phyloP scores from a whole-genome alignment of 345 rosid genomes.

The Psidium guajava region DNA sequence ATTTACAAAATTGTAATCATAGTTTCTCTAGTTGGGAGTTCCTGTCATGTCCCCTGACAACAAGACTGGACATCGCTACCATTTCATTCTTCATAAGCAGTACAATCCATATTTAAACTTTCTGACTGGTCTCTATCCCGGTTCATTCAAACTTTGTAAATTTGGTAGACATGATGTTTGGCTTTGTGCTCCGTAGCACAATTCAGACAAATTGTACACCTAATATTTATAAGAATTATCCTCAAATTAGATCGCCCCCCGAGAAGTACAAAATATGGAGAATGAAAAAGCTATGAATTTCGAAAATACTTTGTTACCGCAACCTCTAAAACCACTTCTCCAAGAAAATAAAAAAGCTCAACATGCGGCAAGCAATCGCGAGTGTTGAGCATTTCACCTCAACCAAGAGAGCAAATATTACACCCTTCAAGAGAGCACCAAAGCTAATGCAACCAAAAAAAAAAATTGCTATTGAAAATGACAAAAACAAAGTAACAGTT shows the following conservation, averaged over 20 bases:
- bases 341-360: neutral
- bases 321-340: neutral
- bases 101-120: neutral
- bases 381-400: neutral
- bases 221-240: neutral
- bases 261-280: neutral
- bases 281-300: neutral
- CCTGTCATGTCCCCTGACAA: neutral
- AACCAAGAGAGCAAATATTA: neutral
- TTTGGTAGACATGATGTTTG: neutral
- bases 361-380: neutral
- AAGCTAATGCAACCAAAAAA: neutral
- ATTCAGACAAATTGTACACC: neutral
- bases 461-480: neutral
- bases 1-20: neutral
- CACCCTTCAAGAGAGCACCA: neutral
- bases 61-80: neutral
- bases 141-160: neutral
- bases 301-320: neutral
- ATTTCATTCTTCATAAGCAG: neutral
- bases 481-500: neutral
- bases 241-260: neutral
- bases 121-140: neutral
- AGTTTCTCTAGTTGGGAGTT: neutral
- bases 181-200: neutral